Conservation (phyloP, 345 rosid genomes). For the Murraya koenigii region DNA sequence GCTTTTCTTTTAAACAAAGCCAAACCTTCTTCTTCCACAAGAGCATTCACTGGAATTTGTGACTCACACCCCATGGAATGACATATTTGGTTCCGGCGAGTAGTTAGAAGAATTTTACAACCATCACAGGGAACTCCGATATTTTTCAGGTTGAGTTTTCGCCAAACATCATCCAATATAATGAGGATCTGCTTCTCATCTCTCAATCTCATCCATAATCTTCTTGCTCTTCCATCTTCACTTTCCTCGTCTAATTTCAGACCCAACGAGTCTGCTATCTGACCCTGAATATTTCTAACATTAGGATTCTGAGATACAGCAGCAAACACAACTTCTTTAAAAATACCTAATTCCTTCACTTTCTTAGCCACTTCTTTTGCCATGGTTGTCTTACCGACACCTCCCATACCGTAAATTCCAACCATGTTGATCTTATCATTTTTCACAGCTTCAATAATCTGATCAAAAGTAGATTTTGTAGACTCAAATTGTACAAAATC, state of each 20-base stretch:
- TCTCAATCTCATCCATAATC: not conserved
- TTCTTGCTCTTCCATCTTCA: not conserved
- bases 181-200: slow-evolving; percentile 14
- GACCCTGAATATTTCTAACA: slow-evolving; percentile 5
- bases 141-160: not conserved
- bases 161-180: slow-evolving; percentile 25
- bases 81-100: not conserved
- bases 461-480: not conserved
- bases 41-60: not conserved
- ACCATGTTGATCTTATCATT: not conserved
- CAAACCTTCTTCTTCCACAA: slow-evolving; percentile 8
- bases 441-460: not conserved
- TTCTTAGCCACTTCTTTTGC: not conserved
- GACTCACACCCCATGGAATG: not conserved
- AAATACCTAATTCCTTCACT: not conserved
- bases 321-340: not conserved
- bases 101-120: slow-evolving; percentile 12
- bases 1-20: not conserved
- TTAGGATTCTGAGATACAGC: not conserved
- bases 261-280: not conserved
- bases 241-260: not conserved
- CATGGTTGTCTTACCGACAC: slow-evolving; percentile 27
- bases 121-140: slow-evolving; percentile 15
- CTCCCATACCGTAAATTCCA: slow-evolving; percentile 9
- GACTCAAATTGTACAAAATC: not conserved